A percentile compares a stretch with the other conserved stretches of the same genome.
Conservation (phyloP, 2,329 filamentous ascomycete species). For the Cercospora sp. region DNA sequence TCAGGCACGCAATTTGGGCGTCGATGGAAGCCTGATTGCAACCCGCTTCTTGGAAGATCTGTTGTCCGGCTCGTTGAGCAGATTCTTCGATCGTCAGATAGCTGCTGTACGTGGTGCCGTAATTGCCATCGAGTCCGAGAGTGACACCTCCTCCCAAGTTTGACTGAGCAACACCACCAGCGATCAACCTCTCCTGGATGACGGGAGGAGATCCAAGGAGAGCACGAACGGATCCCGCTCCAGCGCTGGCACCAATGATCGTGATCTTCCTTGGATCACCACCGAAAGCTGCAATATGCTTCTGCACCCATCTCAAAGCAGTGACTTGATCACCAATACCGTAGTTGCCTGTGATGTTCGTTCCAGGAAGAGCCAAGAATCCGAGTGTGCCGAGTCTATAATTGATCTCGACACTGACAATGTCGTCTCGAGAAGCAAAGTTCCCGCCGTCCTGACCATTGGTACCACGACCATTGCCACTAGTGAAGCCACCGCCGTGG, state of each 20-base stretch:
- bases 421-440: conserved; percentile 58
- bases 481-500: conserved; percentile 58
- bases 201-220: conserved; percentile 54
- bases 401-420: conserved; percentile 61
- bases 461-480: conserved; percentile 45
- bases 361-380: conserved; percentile 59
- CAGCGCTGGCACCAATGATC: conserved; percentile 52
- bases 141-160: conserved; percentile 59
- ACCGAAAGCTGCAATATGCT: conserved; percentile 41
- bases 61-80: conserved; percentile 51
- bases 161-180: conserved; percentile 52
- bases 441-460: conserved; percentile 52
- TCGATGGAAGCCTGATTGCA: conserved; percentile 51
- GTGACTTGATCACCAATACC: conserved; percentile 55
- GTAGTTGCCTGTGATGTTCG: conserved; percentile 56
- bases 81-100: conserved; percentile 60
- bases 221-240: conserved; percentile 58
- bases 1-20: conserved; percentile 56
- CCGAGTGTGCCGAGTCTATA: conserved; percentile 61
- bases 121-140: conserved; percentile 57
- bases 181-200: conserved; percentile 46
- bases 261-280: conserved; percentile 44
- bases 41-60: conserved; percentile 54
- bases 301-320: conserved; percentile 51
- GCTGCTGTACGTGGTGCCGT: conserved; percentile 58